These are phyloP conservation scores for Citrullus amarus DNA, from an alignment of 306 rosid species.

Conservation along the genomic window DNA sequence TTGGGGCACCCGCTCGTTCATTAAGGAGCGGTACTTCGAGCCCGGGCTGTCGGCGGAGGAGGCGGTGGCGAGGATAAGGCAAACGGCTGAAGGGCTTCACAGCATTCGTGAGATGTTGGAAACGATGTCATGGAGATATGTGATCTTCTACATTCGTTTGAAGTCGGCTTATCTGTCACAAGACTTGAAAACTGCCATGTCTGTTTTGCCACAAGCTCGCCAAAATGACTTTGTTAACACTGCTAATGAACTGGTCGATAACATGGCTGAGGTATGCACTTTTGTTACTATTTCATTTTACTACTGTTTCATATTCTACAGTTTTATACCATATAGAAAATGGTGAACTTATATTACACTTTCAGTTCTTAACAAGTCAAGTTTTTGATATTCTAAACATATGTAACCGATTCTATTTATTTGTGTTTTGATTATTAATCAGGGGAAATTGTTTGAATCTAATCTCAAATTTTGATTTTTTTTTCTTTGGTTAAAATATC, in stretches of 20 bases:
- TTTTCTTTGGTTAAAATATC: no score
- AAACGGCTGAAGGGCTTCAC: conserved; percentile 81
- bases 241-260: conserved; percentile 75
- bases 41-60: conserved; percentile 73
- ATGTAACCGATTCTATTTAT: neutral
- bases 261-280: conserved; percentile 61
- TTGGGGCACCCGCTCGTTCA: conserved; percentile 74
- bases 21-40: conserved; percentile 53
- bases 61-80: conserved; percentile 65
- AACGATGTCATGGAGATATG: conserved; percentile 84
- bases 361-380: no score
- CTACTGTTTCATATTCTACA: no score
- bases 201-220: conserved; percentile 44
- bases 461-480: neutral
- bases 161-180: conserved; percentile 69
- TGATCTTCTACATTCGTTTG: conserved; percentile 57
- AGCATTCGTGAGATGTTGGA: conserved; percentile 75
- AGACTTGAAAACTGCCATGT: conserved; percentile 61
- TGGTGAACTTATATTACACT: no score
- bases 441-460: neutral
- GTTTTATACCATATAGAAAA: no score
- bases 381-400: no score
- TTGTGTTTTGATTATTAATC: neutral
- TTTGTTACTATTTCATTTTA: neutral
- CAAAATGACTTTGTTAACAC: conserved; percentile 41